Percentiles rank a stretch among this genome's conserved stretches.
Evolutionary conservation across 345 rosid species (phyloP).

Genomic region (Eutrema heterophyllum): DNA sequence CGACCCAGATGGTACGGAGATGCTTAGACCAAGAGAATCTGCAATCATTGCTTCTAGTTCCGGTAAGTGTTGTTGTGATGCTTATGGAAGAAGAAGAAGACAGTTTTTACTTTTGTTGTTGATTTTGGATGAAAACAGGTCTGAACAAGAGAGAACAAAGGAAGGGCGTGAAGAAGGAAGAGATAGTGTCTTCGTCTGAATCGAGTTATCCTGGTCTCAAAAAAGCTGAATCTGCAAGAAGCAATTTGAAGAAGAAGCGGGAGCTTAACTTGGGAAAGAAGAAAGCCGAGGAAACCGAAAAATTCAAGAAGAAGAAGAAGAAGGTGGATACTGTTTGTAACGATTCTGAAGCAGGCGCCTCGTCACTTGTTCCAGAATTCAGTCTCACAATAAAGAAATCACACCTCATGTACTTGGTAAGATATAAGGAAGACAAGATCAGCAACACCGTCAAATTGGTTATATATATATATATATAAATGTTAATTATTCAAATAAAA

Average conservation of each 20-base stretch:
- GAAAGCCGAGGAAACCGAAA: neutral
- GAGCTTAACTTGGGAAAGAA: slow-evolving; percentile 12
- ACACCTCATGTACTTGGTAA: slow-evolving; percentile 22
- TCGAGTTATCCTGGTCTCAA: neutral
- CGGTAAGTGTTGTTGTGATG: neutral
- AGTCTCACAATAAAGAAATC: slow-evolving; percentile 16
- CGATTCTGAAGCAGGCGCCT: neutral
- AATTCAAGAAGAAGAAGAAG: neutral
- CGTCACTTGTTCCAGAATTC: slow-evolving; percentile 17
- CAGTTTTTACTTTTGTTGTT: neutral
- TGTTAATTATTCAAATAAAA: neutral
- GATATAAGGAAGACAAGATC: neutral
- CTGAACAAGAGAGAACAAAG: slow-evolving; percentile 3
- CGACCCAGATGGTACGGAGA: neutral
- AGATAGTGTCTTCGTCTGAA: neutral
- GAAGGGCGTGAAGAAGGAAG: slow-evolving; percentile 13
- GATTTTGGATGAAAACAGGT: slow-evolving; percentile 3
- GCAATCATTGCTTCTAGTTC: neutral
- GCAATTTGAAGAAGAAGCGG: neutral
- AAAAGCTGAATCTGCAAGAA: neutral
- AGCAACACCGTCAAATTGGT: neutral
- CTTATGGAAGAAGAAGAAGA: neutral
- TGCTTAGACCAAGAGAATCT: slow-evolving; percentile 1
- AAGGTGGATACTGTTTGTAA: neutral
- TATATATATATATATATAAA: no score